Evolutionary conservation across 352 stramenopile species (phyloP).

Genomic region (Pythium aquatile): DNA sequence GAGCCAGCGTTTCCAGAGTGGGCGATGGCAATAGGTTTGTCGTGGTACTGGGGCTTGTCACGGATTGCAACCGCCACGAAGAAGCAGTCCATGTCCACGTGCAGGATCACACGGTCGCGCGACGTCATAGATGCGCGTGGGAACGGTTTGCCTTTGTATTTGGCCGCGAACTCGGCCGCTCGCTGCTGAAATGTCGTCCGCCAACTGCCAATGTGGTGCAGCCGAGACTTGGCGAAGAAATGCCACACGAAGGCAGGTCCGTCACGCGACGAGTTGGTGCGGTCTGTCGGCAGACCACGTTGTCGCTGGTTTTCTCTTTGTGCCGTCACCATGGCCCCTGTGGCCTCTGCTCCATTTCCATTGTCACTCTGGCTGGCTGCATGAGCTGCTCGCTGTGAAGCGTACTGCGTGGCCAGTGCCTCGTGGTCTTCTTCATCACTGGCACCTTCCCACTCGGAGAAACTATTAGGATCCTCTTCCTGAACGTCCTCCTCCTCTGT

Average conservation of each 20-base stretch:
- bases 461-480: constrained; percentile 10
- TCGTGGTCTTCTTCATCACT: constrained; percentile 28
- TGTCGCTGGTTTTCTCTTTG: not conserved
- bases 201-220: constrained; percentile 87
- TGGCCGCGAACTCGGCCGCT: constrained; percentile 52
- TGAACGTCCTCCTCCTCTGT: constrained; percentile 1
- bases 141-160: constrained; percentile 53
- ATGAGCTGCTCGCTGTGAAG: constrained; percentile 8
- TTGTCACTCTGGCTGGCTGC: not conserved
- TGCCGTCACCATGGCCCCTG: not conserved
- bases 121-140: constrained; percentile 33
- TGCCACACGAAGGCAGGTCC: constrained; percentile 70
- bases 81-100: constrained; percentile 98
- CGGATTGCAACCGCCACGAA: constrained; percentile 92
- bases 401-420: constrained; percentile 17
- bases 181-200: constrained; percentile 70
- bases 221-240: constrained; percentile 82
- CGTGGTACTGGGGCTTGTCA: constrained; percentile 68
- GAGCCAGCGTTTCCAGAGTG: constrained; percentile 78
- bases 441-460: constrained; percentile 28
- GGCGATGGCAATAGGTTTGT: constrained; percentile 89
- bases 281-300: not conserved
- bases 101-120: constrained; percentile 85
- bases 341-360: not conserved
- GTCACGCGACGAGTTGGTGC: constrained; percentile 67